phyloP scores from a whole-genome alignment of 2,329 filamentous ascomycete species.

The Gremmenia infestans region DNA sequence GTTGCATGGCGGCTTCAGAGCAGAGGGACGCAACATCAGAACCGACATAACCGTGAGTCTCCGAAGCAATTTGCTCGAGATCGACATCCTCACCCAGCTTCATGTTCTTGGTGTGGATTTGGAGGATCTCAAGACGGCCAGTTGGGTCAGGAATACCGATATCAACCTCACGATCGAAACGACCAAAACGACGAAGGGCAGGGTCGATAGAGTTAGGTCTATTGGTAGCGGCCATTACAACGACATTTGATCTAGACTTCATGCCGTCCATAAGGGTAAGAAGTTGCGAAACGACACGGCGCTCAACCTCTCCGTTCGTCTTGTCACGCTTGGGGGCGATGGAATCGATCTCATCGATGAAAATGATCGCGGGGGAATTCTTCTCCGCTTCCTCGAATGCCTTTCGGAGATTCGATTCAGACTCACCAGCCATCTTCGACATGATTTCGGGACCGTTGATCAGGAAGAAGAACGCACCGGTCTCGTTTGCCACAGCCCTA shows the following conservation, averaged over 20 bases:
- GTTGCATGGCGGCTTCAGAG: slow-evolving; percentile 99
- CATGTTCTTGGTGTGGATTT: slow-evolving; percentile 99
- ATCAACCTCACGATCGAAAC: slow-evolving; percentile 98
- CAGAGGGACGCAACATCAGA: slow-evolving; percentile 97
- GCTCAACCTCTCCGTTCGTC: slow-evolving; percentile 98
- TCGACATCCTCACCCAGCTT: slow-evolving; percentile 97
- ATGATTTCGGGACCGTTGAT: slow-evolving; percentile 99
- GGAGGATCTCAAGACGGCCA: slow-evolving; percentile 95
- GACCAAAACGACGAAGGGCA: slow-evolving; percentile 93
- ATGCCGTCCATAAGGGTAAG: slow-evolving; percentile 98
- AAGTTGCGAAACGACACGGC: slow-evolving; percentile 95
- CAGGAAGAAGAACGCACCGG: slow-evolving; percentile 97
- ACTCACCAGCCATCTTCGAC: slow-evolving; percentile 99
- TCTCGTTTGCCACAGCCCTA: slow-evolving; percentile 97
- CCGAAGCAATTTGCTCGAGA: slow-evolving; percentile 89
- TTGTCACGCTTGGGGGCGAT: slow-evolving; percentile 99
- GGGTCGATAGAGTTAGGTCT: slow-evolving; percentile 98
- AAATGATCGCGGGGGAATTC: slow-evolving; percentile 98
- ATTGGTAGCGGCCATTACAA: slow-evolving; percentile 99
- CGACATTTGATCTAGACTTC: slow-evolving; percentile 98
- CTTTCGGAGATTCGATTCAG: slow-evolving; percentile 95
- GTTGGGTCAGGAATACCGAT: slow-evolving; percentile 98
- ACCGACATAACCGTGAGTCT: slow-evolving; percentile 98
- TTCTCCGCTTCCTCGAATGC: slow-evolving; percentile 99
- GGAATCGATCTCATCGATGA: slow-evolving; percentile 99